A percentile compares a stretch with the other conserved stretches of the same genome.
These are phyloP conservation scores for Aspergillus wentii DNA, from an alignment of 495 filamentous ascomycete genomes.

Conservation along the genomic window DNA sequence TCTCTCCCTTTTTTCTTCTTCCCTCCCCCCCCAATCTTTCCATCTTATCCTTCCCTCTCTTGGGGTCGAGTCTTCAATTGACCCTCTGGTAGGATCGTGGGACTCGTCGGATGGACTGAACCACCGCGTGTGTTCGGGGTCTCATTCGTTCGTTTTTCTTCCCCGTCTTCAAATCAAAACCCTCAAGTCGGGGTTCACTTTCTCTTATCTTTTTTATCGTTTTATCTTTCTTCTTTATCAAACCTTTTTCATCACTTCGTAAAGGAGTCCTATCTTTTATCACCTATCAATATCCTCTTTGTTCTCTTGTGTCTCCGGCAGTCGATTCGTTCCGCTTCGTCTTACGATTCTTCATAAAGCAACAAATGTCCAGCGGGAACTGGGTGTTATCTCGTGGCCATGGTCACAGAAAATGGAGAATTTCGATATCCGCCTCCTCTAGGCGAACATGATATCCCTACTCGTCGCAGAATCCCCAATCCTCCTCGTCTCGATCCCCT, in stretches of 20 bases:
- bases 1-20: constrained; percentile 6
- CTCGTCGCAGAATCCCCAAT: constrained; percentile 28
- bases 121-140: background rate
- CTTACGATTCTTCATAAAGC: constrained; percentile 7
- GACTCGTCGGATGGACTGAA: constrained; percentile 14
- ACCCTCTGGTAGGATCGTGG: constrained; percentile 26
- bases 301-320: too few relatives aligned
- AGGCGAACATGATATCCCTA: constrained; percentile 28
- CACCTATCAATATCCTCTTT: background rate
- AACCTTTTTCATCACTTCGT: background rate
- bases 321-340: too few relatives aligned
- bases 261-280: background rate
- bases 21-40: constrained; percentile 4
- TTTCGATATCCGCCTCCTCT: constrained; percentile 31
- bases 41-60: constrained; percentile 3
- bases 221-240: background rate
- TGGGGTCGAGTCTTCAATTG: constrained; percentile 15
- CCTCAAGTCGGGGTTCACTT: background rate
- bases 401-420: constrained; percentile 45
- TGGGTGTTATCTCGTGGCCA: constrained; percentile 41
- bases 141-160: constrained; percentile 6
- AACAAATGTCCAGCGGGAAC: constrained; percentile 46
- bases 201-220: background rate
- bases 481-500: constrained; percentile 31
- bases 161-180: constrained; percentile 5